A percentile compares a stretch with the other conserved stretches of the same genome.
Conservation (phyloP, 2,329 filamentous ascomycete species). For the Phyllosticta citribraziliensis region DNA sequence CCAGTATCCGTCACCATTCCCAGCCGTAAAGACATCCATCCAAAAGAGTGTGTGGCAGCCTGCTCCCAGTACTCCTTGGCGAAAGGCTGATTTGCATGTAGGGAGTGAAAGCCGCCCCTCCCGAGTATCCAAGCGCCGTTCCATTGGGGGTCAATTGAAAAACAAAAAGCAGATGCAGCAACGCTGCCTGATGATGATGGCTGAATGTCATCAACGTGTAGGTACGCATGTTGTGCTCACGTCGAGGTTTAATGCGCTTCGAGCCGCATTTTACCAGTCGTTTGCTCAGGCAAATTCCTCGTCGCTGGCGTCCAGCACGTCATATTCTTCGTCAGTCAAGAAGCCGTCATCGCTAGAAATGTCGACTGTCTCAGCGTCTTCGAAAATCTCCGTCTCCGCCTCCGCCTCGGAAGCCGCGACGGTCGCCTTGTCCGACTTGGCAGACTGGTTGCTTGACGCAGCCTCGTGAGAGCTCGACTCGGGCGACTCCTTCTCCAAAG, state of each 20-base stretch:
- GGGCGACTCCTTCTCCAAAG: constrained; percentile 88
- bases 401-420: constrained; percentile 29
- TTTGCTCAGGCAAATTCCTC: constrained; percentile 22
- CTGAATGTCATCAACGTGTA: neutral
- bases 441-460: constrained; percentile 17
- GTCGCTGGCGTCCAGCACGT: constrained; percentile 90
- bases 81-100: neutral
- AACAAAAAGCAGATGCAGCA: neutral
- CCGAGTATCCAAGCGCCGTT: neutral
- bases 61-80: neutral
- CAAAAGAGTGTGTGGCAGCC: neutral
- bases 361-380: constrained; percentile 50
- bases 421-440: constrained; percentile 17
- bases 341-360: constrained; percentile 58
- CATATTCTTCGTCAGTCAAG: constrained; percentile 95
- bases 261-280: neutral
- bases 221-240: neutral
- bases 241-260: neutral
- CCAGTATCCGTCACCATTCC: neutral
- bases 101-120: neutral
- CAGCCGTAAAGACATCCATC: neutral
- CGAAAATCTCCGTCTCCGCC: constrained; percentile 44
- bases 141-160: neutral
- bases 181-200: neutral
- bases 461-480: constrained; percentile 60